phyloP scores from a whole-genome alignment of 1,139 yeast species.

The Debaryomycetaceae sp. region DNA sequence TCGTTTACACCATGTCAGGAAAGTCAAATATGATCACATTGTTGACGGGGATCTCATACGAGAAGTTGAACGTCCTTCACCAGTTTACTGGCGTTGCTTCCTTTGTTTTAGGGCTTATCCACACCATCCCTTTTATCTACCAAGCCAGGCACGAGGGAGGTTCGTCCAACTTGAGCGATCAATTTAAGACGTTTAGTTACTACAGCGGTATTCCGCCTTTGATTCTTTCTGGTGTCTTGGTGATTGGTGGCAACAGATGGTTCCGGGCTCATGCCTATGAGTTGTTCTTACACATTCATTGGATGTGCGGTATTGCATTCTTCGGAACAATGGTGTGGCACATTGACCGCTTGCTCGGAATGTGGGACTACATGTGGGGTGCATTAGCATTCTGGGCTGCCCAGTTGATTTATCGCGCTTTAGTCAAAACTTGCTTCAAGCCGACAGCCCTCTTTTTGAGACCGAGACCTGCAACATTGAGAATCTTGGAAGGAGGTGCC shows the following conservation, averaged over 20 bases:
- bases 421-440: conserved; percentile 46
- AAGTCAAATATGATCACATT: conserved; percentile 47
- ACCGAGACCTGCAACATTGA: conserved; percentile 41
- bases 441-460: conserved; percentile 41
- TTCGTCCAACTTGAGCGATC: conserved; percentile 13
- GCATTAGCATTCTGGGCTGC: conserved; percentile 53
- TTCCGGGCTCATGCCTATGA: conserved; percentile 48
- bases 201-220: conserved; percentile 41
- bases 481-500: conserved; percentile 26
- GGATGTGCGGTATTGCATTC: conserved; percentile 55
- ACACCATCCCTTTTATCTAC: conserved; percentile 49
- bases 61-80: conserved; percentile 49
- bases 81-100: conserved; percentile 46
- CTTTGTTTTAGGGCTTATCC: conserved; percentile 47
- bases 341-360: conserved; percentile 30
- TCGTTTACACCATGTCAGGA: conserved; percentile 48
- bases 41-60: conserved; percentile 55
- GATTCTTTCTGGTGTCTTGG: conserved; percentile 41
- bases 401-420: conserved; percentile 47
- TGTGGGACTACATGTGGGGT: conserved; percentile 50
- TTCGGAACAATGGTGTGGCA: conserved; percentile 53
- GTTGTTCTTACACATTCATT: conserved; percentile 51
- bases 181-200: conserved; percentile 15
- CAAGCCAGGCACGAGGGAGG: conserved; percentile 54
- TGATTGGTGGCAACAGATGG: conserved; percentile 41